A percentile compares a stretch with the other conserved stretches of the same genome.
phyloP scores from a whole-genome alignment of 305 asterid species.

The Fraxinus greggii region DNA sequence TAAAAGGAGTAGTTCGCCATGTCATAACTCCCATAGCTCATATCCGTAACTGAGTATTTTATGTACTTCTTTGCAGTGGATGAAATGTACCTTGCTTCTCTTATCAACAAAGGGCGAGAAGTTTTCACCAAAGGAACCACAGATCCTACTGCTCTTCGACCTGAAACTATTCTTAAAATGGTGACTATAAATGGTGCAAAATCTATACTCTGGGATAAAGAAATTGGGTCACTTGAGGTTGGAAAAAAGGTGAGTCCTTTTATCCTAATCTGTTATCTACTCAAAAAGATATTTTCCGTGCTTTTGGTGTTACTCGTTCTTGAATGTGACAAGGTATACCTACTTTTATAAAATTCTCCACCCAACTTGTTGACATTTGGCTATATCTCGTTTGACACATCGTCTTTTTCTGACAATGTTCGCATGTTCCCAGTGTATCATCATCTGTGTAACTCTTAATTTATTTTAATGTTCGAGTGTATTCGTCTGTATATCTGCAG shows the following conservation, averaged over 20 bases:
- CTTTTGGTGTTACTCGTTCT: background rate
- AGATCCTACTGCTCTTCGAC: conserved; percentile 74
- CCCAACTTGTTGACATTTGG: background rate
- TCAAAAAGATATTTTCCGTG: background rate
- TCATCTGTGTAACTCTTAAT: background rate
- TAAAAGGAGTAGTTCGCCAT: background rate
- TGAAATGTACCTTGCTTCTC: conserved; percentile 85
- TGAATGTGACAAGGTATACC: background rate
- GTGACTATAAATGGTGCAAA: conserved; percentile 70
- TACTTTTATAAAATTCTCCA: background rate
- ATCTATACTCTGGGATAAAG: conserved; percentile 69
- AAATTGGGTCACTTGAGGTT: conserved; percentile 71
- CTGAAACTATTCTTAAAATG: conserved; percentile 74
- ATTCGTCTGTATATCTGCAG: conserved; percentile 31
- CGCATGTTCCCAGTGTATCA: background rate
- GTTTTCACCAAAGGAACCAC: conserved; percentile 54
- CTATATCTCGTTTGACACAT: background rate
- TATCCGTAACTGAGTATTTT: conserved; percentile 1
- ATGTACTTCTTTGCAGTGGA: conserved; percentile 47
- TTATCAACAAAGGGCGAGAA: conserved; percentile 75
- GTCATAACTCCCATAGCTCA: background rate
- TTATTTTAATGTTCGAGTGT: background rate
- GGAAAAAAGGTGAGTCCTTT: conserved; percentile 61
- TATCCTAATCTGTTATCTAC: background rate
- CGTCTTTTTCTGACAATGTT: background rate